These are phyloP conservation scores for Euphrasia arctica DNA, from an alignment of 305 asterid species.

Conservation along the genomic window DNA sequence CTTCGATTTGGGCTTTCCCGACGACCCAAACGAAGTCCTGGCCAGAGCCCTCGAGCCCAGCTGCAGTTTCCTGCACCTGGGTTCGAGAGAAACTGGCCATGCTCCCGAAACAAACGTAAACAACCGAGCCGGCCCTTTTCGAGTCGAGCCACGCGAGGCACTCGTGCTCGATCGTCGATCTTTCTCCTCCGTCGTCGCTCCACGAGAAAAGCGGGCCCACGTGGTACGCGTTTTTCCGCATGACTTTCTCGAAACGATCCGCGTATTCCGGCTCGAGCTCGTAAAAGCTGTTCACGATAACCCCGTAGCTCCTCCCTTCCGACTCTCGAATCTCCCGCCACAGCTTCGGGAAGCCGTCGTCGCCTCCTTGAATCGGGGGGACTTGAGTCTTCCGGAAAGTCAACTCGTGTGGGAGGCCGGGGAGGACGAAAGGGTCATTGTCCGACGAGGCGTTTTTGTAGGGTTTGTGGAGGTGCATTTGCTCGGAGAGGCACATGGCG, in stretches of 20 bases:
- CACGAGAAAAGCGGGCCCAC: conserved; percentile 38
- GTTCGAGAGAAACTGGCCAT: not conserved
- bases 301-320: conserved; percentile 31
- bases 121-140: conserved; percentile 7
- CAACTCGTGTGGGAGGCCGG: not conserved
- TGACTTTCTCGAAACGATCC: conserved; percentile 24
- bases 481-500: not conserved
- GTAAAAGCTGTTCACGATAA: conserved; percentile 34
- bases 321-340: not conserved
- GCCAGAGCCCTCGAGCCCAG: conserved; percentile 6
- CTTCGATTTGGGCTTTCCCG: not conserved
- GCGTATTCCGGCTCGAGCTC: conserved; percentile 40
- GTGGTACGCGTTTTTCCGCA: conserved; percentile 28
- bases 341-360: not conserved
- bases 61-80: conserved; percentile 11
- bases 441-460: not conserved
- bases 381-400: not conserved
- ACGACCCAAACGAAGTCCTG: conserved; percentile 6
- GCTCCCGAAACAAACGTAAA: conserved; percentile 22
- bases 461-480: not conserved
- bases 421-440: not conserved
- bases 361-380: not conserved
- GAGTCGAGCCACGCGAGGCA: conserved; percentile 17
- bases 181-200: not conserved
- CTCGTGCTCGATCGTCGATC: not conserved